A percentile compares a stretch with the other conserved stretches of the same genome.
These are phyloP conservation scores for Canna indica DNA, from an alignment of 176 grass and related monocot species.

Conservation along the genomic window DNA sequence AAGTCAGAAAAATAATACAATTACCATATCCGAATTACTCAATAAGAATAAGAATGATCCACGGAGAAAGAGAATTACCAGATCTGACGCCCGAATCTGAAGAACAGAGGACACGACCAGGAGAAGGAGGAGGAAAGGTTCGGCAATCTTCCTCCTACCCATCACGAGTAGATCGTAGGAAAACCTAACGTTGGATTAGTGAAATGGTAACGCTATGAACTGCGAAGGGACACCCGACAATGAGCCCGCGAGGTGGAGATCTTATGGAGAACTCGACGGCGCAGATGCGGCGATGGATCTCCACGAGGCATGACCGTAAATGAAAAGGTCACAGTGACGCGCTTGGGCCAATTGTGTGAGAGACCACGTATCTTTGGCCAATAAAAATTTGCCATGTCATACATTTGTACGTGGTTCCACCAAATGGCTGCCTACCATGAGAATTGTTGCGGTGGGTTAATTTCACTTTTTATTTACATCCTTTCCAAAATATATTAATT, in stretches of 20 bases:
- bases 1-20: not conserved
- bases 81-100: slow-evolving; percentile 80
- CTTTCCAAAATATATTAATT: too few species aligned
- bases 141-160: slow-evolving; percentile 10
- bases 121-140: slow-evolving; percentile 37
- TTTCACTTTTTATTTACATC: too few species aligned
- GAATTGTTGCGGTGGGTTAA: too few species aligned
- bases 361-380: too few species aligned
- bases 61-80: slow-evolving; percentile 24
- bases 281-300: not conserved
- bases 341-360: not conserved
- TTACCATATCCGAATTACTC: not conserved
- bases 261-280: not conserved
- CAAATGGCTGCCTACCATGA: too few species aligned
- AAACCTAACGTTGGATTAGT: too few species aligned
- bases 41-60: not conserved
- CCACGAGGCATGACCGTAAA: not conserved
- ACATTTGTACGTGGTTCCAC: too few species aligned
- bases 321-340: not conserved
- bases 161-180: not conserved
- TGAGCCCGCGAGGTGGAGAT: not conserved
- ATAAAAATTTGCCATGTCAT: too few species aligned
- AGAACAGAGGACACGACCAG: slow-evolving; percentile 39
- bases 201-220: not conserved
- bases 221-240: not conserved